Evolutionary conservation across 1,284 basidiomycete genomes (phyloP).

Genomic region (Boletus calvinii): DNA sequence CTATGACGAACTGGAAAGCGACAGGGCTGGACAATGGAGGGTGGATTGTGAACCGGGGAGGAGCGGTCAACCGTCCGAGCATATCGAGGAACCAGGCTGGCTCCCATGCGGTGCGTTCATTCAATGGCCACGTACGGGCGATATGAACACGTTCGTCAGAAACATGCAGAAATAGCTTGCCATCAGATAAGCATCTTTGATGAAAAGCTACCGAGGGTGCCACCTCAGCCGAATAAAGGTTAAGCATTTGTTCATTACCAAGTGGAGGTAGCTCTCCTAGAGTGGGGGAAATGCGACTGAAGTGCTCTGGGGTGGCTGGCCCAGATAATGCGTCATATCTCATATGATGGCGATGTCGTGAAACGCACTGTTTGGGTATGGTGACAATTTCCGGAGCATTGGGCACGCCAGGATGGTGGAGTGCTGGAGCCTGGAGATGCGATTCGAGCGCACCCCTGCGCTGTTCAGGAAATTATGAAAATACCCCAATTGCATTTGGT

Average conservation of each 20-base stretch:
- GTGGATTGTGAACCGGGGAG: slow-evolving; percentile 6
- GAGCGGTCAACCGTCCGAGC: slow-evolving; percentile 11
- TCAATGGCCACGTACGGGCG: slow-evolving; percentile 21
- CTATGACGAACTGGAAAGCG: slow-evolving; percentile 8
- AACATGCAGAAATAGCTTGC: slow-evolving; percentile 18
- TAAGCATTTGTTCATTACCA: slow-evolving; percentile 19
- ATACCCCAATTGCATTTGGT: slow-evolving; percentile 5
- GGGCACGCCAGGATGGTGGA: slow-evolving; percentile 8
- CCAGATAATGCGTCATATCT: background rate
- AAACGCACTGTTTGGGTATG: slow-evolving; percentile 21
- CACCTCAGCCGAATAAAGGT: slow-evolving; percentile 13
- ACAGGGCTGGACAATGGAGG: background rate
- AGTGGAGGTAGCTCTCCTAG: slow-evolving; percentile 22
- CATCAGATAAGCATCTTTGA: slow-evolving; percentile 28
- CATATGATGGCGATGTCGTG: slow-evolving; percentile 12
- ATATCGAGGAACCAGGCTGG: slow-evolving; percentile 13
- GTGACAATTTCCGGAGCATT: slow-evolving; percentile 26
- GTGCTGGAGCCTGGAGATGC: slow-evolving; percentile 7
- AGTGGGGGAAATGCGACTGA: slow-evolving; percentile 1
- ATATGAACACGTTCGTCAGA: slow-evolving; percentile 29
- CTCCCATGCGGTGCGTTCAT: slow-evolving; percentile 20
- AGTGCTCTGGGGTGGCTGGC: slow-evolving; percentile 10
- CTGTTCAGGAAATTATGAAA: slow-evolving; percentile 8
- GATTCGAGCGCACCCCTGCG: slow-evolving; percentile 6
- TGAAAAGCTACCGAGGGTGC: slow-evolving; percentile 24